These are phyloP conservation scores for Funneliformis geosporum DNA, from an alignment of 192 early-diverging fungal genomes.

Conservation along the genomic window DNA sequence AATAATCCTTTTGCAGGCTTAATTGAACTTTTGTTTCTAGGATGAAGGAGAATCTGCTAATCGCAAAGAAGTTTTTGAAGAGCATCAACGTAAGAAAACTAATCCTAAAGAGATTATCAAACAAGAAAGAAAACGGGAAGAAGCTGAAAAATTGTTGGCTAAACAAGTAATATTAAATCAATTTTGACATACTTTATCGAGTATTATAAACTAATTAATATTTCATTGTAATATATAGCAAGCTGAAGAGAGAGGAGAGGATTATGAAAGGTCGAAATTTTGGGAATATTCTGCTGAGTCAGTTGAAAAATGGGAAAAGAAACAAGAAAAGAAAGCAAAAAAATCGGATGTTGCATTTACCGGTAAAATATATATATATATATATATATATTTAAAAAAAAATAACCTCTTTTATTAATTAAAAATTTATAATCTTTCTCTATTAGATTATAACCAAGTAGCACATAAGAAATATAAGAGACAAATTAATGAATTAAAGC, in stretches of 20 bases:
- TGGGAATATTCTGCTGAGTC: constrained; percentile 85
- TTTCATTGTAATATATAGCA: constrained; percentile 37
- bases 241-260: constrained; percentile 70
- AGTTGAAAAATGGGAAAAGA: constrained; percentile 84
- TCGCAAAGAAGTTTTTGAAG: constrained; percentile 71
- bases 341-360: constrained; percentile 80
- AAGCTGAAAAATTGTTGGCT: constrained; percentile 71
- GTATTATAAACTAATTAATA: not conserved
- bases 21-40: not conserved
- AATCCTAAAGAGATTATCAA: constrained; percentile 66
- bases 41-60: constrained; percentile 54
- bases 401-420: constrained; percentile 1
- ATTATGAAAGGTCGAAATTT: constrained; percentile 82
- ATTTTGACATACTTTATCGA: not conserved
- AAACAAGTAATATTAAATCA: constrained; percentile 43
- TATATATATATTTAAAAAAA: not conserved
- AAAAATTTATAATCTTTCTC: constrained; percentile 20
- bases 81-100: constrained; percentile 70
- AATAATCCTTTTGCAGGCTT: not conserved
- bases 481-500: constrained; percentile 78
- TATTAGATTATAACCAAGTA: constrained; percentile 75
- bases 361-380: constrained; percentile 43
- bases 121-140: constrained; percentile 67
- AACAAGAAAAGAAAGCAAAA: constrained; percentile 67
- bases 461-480: constrained; percentile 88